A percentile compares a stretch with the other conserved stretches of the same genome.
phyloP scores from a whole-genome alignment of 1,284 basidiomycete genomes.

The Somion occarium region DNA sequence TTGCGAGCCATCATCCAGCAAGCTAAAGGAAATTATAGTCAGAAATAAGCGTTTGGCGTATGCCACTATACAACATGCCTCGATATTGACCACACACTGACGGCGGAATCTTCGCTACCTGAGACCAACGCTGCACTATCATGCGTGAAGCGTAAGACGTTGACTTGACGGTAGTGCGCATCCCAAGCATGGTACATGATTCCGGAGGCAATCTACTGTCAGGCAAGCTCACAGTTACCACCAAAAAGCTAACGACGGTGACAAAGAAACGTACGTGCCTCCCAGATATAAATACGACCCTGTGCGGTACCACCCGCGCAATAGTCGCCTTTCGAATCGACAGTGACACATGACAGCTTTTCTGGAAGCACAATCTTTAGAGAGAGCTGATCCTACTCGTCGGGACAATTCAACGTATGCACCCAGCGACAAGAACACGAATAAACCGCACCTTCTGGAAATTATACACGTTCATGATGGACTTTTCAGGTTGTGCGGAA shows the following conservation, averaged over 20 bases:
- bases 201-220: constrained; percentile 77
- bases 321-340: constrained; percentile 70
- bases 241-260: constrained; percentile 13
- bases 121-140: constrained; percentile 82
- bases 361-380: constrained; percentile 88
- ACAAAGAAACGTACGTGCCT: constrained; percentile 49
- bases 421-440: constrained; percentile 2
- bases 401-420: constrained; percentile 1
- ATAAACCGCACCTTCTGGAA: constrained; percentile 68
- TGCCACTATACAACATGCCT: constrained; percentile 45
- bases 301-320: constrained; percentile 86
- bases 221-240: neutral
- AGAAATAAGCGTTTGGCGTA: neutral
- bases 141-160: constrained; percentile 75
- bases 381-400: constrained; percentile 75
- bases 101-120: constrained; percentile 85
- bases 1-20: constrained; percentile 67
- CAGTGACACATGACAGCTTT: constrained; percentile 74
- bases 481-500: constrained; percentile 75
- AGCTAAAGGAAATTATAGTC: constrained; percentile 38
- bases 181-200: constrained; percentile 88
- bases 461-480: constrained; percentile 74
- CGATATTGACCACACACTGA: constrained; percentile 87
- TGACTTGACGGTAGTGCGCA: constrained; percentile 90
- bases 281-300: constrained; percentile 94